Evolutionary conservation across 495 filamentous ascomycete species (phyloP).

Genomic region (Talaromyces borbonicus): DNA sequence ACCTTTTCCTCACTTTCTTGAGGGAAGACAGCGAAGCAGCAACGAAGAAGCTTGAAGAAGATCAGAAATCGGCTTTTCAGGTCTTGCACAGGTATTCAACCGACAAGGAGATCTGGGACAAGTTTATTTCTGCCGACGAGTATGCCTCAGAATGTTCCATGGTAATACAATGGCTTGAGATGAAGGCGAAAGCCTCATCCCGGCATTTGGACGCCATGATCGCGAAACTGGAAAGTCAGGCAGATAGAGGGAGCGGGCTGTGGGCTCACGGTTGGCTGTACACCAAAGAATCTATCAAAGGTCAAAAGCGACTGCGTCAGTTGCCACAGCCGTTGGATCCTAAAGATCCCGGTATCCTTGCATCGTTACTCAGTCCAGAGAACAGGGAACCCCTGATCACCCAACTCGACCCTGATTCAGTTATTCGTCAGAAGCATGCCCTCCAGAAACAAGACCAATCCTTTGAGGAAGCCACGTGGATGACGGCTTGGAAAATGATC

Average conservation of each 20-base stretch:
- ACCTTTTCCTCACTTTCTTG: constrained; percentile 59
- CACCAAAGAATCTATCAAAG: constrained; percentile 81
- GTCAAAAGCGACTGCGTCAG: constrained; percentile 65
- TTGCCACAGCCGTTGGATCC: constrained; percentile 56
- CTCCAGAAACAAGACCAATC: constrained; percentile 73
- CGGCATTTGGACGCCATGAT: constrained; percentile 68
- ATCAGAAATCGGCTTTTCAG: constrained; percentile 30
- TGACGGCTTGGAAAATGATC: constrained; percentile 81
- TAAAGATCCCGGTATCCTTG: constrained; percentile 42
- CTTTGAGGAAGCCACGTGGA: constrained; percentile 80
- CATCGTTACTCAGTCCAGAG: constrained; percentile 45
- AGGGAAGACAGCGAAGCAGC: constrained; percentile 34
- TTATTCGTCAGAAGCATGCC: constrained; percentile 60
- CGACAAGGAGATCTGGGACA: constrained; percentile 53
- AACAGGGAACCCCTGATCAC: constrained; percentile 61
- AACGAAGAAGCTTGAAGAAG: constrained; percentile 24
- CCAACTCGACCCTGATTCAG: constrained; percentile 90
- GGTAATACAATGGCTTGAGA: constrained; percentile 75
- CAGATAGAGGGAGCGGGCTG: constrained; percentile 55
- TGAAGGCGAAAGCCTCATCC: constrained; percentile 49
- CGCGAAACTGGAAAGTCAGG: constrained; percentile 48
- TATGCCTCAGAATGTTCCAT: constrained; percentile 65
- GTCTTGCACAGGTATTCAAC: constrained; percentile 48
- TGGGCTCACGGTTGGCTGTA: constrained; percentile 86
- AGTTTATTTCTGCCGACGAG: constrained; percentile 52